A percentile compares a stretch with the other conserved stretches of the same genome.
These are phyloP conservation scores for Citrullus amarus DNA, from an alignment of 306 rosid species.

Conservation along the genomic window DNA sequence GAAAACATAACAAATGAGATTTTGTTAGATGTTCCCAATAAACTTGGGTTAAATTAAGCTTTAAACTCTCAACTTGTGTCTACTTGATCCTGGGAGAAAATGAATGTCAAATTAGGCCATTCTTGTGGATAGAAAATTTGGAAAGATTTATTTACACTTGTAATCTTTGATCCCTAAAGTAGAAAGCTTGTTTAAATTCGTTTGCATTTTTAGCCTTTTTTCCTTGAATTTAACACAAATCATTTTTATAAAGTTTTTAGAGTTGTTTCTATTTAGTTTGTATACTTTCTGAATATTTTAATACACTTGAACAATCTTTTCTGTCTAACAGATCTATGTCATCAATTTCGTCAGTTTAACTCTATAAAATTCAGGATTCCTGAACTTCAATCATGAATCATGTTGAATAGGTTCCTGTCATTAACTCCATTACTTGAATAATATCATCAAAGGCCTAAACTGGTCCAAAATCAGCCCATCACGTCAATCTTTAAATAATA, in stretches of 20 bases:
- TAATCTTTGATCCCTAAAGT: neutral
- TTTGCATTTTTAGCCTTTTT: neutral
- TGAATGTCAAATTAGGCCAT: neutral
- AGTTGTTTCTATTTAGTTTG: too few relatives aligned
- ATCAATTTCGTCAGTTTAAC: neutral
- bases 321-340: neutral
- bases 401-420: neutral
- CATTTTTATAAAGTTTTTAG: neutral
- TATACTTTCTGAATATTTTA: neutral
- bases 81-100: neutral
- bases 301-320: neutral
- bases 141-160: neutral
- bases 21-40: neutral
- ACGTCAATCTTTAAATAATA: neutral
- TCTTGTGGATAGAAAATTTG: neutral
- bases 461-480: neutral
- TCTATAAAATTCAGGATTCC: neutral
- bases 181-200: neutral
- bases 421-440: neutral
- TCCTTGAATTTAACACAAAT: neutral
- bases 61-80: neutral
- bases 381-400: neutral
- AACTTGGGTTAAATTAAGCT: conserved; percentile 18
- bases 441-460: neutral
- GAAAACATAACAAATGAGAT: neutral